Conservation (phyloP, 306 rosid species). For the Lathyrus tuberosus region DNA sequence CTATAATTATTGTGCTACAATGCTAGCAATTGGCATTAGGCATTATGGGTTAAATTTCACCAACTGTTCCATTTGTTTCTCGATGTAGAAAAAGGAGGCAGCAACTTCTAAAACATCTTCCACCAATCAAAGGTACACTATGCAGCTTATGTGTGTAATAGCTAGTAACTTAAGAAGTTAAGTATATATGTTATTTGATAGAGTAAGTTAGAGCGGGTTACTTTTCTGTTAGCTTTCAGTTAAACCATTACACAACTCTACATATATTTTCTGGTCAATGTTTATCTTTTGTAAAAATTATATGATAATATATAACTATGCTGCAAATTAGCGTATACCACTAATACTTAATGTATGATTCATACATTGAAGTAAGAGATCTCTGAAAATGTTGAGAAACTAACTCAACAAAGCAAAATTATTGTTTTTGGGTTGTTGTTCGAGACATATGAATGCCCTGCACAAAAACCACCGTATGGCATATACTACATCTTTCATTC, state of each 20-base stretch:
- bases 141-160: background rate
- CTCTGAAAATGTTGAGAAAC: constrained; percentile 30
- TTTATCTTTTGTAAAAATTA: constrained; percentile 5
- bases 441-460: constrained; percentile 13
- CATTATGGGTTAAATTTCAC: constrained; percentile 32
- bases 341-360: background rate
- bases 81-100: constrained; percentile 75
- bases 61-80: constrained; percentile 27
- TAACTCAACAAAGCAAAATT: constrained; percentile 16
- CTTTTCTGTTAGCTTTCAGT: background rate
- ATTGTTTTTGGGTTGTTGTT: background rate
- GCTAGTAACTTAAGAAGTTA: background rate
- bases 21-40: constrained; percentile 5
- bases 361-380: constrained; percentile 6
- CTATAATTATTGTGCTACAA: constrained; percentile 15
- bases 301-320: constrained; percentile 1
- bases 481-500: constrained; percentile 18
- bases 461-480: constrained; percentile 16
- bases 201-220: background rate
- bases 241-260: background rate
- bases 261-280: background rate
- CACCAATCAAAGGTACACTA: constrained; percentile 66
- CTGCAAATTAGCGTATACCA: background rate
- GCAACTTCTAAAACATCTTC: constrained; percentile 43
- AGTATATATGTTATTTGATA: background rate